Conservation (phyloP, 106 monocot genomes). For the Dactylorhiza incarnata region DNA sequence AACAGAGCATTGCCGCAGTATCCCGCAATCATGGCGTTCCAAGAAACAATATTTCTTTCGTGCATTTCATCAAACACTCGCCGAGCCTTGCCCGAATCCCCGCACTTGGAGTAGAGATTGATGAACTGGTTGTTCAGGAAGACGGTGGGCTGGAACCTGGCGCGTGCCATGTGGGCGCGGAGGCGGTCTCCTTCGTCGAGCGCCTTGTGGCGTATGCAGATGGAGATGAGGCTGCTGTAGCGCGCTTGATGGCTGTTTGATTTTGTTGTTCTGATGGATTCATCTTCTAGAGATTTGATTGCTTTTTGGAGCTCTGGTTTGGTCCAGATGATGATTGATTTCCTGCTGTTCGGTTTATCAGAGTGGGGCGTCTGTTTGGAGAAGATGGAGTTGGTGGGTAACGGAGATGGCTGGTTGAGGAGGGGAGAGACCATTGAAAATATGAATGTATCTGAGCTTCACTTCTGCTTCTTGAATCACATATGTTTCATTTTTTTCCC, state of each 20-base stretch:
- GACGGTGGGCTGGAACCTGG: slow-evolving; percentile 16
- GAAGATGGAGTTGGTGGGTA: not conserved
- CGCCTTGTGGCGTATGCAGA: slow-evolving; percentile 27
- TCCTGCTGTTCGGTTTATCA: not conserved
- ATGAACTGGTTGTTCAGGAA: slow-evolving; percentile 48
- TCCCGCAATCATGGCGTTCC: slow-evolving; percentile 44
- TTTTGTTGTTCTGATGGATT: not conserved
- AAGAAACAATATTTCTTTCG: slow-evolving; percentile 25
- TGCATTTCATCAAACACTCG: slow-evolving; percentile 40
- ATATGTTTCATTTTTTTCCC: not conserved
- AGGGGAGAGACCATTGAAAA: not conserved
- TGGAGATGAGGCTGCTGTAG: slow-evolving; percentile 32
- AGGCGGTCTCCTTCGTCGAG: slow-evolving; percentile 22
- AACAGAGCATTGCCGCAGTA: slow-evolving; percentile 20
- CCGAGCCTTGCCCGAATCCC: slow-evolving; percentile 22
- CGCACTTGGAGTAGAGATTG: slow-evolving; percentile 23
- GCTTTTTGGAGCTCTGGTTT: slow-evolving; percentile 10
- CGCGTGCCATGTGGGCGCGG: slow-evolving; percentile 16
- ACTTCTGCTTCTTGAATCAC: not conserved
- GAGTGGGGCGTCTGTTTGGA: not conserved
- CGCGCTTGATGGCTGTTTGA: slow-evolving; percentile 5
- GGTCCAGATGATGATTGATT: not conserved
- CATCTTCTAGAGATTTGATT: slow-evolving; percentile 14
- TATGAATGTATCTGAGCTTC: not conserved
- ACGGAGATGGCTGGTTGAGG: not conserved